phyloP scores from a whole-genome alignment of 345 rosid species.

The Pseudoturritis turrita region DNA sequence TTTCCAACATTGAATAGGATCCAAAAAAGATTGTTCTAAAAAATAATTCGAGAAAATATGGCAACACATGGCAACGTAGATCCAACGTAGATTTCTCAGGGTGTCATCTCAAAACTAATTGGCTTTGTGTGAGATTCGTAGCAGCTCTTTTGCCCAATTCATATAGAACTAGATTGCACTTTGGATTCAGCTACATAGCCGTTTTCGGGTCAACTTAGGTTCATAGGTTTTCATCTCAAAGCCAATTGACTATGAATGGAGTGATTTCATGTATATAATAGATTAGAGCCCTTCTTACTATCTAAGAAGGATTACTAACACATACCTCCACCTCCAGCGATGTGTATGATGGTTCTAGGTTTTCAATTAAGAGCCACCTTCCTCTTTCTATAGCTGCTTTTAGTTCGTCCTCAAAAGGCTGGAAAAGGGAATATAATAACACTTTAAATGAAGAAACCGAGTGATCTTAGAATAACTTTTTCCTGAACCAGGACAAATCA shows the following conservation, averaged over 20 bases:
- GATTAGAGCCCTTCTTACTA: neutral
- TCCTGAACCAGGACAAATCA: neutral
- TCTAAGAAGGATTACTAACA: neutral
- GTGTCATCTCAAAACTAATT: neutral
- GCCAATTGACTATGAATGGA: neutral
- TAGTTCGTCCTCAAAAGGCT: conserved; percentile 50
- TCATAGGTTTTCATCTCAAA: neutral
- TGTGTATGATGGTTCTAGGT: conserved; percentile 52
- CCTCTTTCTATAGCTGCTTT: conserved; percentile 32
- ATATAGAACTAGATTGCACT: neutral
- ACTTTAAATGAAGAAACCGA: neutral
- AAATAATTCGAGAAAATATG: neutral
- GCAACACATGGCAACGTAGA: too few species aligned
- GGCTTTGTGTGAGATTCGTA: neutral
- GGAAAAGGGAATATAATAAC: conserved; percentile 8
- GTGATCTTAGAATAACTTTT: neutral
- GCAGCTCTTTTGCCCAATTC: neutral
- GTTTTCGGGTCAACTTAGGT: neutral
- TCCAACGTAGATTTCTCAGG: too few species aligned
- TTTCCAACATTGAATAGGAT: conserved; percentile 1
- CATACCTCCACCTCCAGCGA: conserved; percentile 60
- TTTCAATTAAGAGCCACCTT: conserved; percentile 40
- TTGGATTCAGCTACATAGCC: neutral
- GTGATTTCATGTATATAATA: neutral
- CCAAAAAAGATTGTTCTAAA: neutral